phyloP scores from a whole-genome alignment of 768 basidiomycete genomes.

The Dacryopinax primogenitus region DNA sequence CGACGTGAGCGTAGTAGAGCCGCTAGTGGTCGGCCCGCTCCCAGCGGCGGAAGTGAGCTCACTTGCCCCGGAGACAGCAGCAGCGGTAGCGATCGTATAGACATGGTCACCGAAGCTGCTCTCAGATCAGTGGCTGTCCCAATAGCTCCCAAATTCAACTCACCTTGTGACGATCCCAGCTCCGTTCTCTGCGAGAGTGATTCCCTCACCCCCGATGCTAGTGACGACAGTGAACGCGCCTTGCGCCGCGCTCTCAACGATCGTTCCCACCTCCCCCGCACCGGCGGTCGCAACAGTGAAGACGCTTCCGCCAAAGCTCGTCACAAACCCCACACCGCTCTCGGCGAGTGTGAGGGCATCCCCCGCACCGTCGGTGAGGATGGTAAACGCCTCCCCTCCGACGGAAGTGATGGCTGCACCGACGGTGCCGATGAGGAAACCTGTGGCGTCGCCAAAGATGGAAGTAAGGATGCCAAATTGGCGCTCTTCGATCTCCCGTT shows the following conservation, averaged over 20 bases:
- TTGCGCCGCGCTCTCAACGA: slow-evolving; percentile 10
- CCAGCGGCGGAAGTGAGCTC: background rate
- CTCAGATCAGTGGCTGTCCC: background rate
- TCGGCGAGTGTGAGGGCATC: slow-evolving; percentile 47
- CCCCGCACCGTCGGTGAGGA: slow-evolving; percentile 49
- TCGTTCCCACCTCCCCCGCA: slow-evolving; percentile 9
- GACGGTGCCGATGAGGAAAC: background rate
- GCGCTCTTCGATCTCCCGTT: background rate
- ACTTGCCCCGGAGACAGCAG: background rate
- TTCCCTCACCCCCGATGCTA: slow-evolving; percentile 7
- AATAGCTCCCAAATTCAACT: background rate
- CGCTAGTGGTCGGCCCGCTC: background rate
- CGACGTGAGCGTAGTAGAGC: background rate
- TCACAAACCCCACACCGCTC: slow-evolving; percentile 26
- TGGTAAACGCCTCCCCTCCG: slow-evolving; percentile 40
- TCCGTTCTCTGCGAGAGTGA: slow-evolving; percentile 12
- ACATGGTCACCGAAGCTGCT: background rate
- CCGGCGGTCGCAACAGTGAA: slow-evolving; percentile 35
- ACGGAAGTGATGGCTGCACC: slow-evolving; percentile 16
- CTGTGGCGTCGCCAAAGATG: slow-evolving; percentile 3
- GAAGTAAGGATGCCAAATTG: background rate
- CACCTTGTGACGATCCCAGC: slow-evolving; percentile 9
- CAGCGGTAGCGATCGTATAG: background rate
- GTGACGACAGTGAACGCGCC: slow-evolving; percentile 10
- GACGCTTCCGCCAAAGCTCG: slow-evolving; percentile 41